Conservation (phyloP, 305 asterid species). For the Solanum hybrid region DNA sequence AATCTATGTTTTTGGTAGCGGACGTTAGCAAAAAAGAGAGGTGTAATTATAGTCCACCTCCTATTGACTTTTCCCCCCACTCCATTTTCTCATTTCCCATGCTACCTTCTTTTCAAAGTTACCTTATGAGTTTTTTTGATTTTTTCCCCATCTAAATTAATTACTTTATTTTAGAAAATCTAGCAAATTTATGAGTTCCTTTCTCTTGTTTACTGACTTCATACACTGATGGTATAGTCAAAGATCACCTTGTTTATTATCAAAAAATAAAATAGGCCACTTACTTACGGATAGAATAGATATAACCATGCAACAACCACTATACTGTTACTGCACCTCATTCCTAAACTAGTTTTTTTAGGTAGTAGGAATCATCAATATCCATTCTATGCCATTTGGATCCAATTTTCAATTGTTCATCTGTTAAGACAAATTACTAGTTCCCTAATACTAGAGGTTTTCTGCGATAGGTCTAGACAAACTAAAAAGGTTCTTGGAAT, state of each 20-base stretch:
- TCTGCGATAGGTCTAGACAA: background rate
- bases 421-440: background rate
- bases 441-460: background rate
- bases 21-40: conserved; percentile 24
- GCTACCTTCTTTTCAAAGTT: background rate
- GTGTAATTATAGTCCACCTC: conserved; percentile 33
- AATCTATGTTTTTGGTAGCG: conserved; percentile 35
- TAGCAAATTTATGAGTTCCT: background rate
- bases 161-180: background rate
- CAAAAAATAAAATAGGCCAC: background rate
- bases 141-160: background rate
- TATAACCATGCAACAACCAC: background rate
- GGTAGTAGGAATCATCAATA: background rate
- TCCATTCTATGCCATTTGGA: background rate
- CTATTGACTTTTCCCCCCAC: conserved; percentile 19
- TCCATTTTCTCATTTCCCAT: background rate
- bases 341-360: background rate
- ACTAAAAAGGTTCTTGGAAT: background rate
- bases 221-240: background rate
- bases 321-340: background rate
- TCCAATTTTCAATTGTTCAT: background rate
- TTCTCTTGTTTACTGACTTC: background rate
- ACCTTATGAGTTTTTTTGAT: too few relatives aligned
- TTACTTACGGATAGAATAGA: background rate
- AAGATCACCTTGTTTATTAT: background rate